Percentiles rank a stretch among this genome's conserved stretches.
phyloP scores from a whole-genome alignment of 2,329 filamentous ascomycete species.

The Bertia moriformis region DNA sequence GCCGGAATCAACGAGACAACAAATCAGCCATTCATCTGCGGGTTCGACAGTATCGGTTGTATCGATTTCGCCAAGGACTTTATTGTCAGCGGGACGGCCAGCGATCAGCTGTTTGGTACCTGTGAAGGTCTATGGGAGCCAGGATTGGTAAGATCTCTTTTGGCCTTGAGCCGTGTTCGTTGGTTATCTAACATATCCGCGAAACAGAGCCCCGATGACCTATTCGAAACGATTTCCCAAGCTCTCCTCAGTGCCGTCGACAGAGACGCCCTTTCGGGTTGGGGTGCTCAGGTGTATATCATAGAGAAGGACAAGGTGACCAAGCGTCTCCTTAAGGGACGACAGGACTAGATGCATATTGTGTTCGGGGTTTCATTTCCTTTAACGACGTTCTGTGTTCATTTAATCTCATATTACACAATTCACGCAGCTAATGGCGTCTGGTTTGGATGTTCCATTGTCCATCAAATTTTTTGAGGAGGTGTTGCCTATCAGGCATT shows the following conservation, averaged over 20 bases:
- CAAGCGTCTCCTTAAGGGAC: conserved; percentile 93
- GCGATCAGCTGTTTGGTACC: conserved; percentile 95
- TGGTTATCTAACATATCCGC: not conserved
- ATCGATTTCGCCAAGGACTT: conserved; percentile 99
- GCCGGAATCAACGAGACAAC: conserved; percentile 90
- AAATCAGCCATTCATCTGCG: conserved; percentile 92
- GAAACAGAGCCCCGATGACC: conserved; percentile 78
- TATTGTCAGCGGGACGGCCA: conserved; percentile 90
- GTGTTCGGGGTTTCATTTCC: not conserved
- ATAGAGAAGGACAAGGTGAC: conserved; percentile 99
- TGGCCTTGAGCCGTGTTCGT: not conserved
- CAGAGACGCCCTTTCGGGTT: conserved; percentile 88
- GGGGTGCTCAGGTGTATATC: conserved; percentile 98
- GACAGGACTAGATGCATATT: conserved; percentile 66
- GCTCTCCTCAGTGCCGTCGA: conserved; percentile 89
- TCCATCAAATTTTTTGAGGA: too few species aligned
- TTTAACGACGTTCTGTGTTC: too few species aligned
- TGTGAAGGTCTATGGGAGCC: conserved; percentile 98
- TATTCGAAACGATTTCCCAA: conserved; percentile 98
- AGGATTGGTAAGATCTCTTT: conserved; percentile 72
- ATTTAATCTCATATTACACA: too few species aligned
- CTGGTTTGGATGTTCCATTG: too few species aligned
- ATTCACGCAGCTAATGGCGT: too few species aligned
- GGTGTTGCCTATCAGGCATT: too few species aligned
- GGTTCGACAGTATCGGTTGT: conserved; percentile 97